phyloP scores from a whole-genome alignment of 495 filamentous ascomycete genomes.

The Annulohypoxylon maeteangense region DNA sequence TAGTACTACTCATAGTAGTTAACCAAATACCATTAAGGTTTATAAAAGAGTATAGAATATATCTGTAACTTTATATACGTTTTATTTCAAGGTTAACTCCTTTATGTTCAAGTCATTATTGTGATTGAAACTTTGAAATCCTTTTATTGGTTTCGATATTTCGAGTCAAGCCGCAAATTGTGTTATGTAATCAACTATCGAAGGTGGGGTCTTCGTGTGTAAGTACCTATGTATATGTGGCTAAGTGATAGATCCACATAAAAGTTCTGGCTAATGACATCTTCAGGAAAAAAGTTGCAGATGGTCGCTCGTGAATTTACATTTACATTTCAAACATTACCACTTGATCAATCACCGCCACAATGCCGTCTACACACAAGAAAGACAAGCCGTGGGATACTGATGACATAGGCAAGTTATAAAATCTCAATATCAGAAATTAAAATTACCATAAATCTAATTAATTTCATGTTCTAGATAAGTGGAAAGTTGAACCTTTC shows the following conservation, averaged over 20 bases:
- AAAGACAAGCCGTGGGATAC: conserved; percentile 98
- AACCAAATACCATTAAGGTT: no score
- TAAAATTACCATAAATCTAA: background rate
- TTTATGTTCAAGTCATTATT: no score
- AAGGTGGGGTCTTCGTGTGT: background rate
- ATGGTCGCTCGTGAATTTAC: conserved; percentile 1
- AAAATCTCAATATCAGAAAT: no score
- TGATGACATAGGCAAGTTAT: conserved; percentile 72
- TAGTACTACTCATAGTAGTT: no score
- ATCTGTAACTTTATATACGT: no score
- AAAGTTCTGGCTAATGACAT: conserved; percentile 32
- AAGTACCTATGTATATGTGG: conserved; percentile 15
- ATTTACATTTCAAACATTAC: background rate
- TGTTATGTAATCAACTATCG: conserved; percentile 11
- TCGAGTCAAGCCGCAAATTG: background rate
- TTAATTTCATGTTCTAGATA: conserved; percentile 63
- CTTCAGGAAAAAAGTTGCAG: conserved; percentile 40
- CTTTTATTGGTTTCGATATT: no score
- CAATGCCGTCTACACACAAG: conserved; percentile 94
- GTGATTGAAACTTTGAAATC: no score
- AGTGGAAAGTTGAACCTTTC: conserved; percentile 94
- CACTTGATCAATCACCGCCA: conserved; percentile 21
- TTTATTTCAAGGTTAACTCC: no score
- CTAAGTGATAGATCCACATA: conserved; percentile 4
- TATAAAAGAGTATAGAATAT: no score